phyloP scores from a whole-genome alignment of 2,329 filamentous ascomycete genomes.

The Fusarium beomiforme region DNA sequence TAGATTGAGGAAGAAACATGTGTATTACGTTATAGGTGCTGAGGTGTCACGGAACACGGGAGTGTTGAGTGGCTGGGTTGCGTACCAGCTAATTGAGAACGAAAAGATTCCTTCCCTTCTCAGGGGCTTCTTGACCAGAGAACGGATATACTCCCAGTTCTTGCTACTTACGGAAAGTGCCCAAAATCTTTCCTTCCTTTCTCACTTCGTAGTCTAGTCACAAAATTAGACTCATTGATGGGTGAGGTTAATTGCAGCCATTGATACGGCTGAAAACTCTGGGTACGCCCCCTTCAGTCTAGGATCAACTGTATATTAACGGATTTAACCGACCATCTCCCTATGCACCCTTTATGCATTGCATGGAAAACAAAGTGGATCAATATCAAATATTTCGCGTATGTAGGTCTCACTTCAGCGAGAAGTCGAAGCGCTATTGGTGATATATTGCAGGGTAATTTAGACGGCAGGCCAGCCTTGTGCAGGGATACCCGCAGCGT shows the following conservation, averaged over 20 bases:
- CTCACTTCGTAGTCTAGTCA: no score
- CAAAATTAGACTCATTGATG: no score
- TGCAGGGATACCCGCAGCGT: background rate
- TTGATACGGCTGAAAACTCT: background rate
- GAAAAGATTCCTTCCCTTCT: no score
- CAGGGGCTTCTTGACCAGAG: no score
- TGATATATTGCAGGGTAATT: background rate
- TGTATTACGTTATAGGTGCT: background rate
- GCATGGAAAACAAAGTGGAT: background rate
- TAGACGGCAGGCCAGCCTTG: background rate
- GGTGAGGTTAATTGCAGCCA: no score
- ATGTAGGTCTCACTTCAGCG: background rate
- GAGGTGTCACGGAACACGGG: no score
- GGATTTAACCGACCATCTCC: background rate
- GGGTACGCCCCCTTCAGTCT: background rate
- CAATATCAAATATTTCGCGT: background rate
- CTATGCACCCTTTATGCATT: background rate
- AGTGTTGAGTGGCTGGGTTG: no score
- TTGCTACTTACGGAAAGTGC: no score
- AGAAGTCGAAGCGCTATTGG: background rate
- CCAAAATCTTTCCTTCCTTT: no score
- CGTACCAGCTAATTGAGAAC: no score
- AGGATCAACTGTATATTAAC: background rate
- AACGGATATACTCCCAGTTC: no score
- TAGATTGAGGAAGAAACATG: background rate